Percentiles rank a stretch among this genome's conserved stretches.
Conservation (phyloP, 2,329 filamentous ascomycete genomes). For the Aspergillus floridensis region DNA sequence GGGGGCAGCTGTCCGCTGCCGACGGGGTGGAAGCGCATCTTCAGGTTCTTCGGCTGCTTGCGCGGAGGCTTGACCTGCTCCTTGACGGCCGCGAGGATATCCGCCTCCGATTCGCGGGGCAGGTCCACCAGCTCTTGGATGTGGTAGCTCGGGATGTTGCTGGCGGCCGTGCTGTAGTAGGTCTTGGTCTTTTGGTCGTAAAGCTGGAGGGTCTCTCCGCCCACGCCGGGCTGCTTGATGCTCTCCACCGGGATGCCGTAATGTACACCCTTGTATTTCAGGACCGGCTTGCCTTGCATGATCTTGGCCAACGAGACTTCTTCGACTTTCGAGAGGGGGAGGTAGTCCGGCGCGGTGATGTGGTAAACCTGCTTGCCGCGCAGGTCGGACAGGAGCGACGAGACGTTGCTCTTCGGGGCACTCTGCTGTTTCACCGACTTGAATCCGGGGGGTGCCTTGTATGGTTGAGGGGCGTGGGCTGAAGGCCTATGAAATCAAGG, state of each 20-base stretch:
- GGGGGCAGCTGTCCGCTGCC: conserved; percentile 34
- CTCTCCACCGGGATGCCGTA: conserved; percentile 41
- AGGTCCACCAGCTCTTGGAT: conserved; percentile 38
- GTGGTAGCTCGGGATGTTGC: conserved; percentile 34
- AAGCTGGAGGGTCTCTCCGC: conserved; percentile 35
- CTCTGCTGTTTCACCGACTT: conserved; percentile 35
- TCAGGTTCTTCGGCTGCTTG: conserved; percentile 43
- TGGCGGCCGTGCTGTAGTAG: conserved; percentile 28
- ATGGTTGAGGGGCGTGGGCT: conserved; percentile 34
- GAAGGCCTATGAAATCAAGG: conserved; percentile 1
- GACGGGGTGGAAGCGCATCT: conserved; percentile 46
- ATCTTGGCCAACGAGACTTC: conserved; percentile 44
- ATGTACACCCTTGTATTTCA: conserved; percentile 42
- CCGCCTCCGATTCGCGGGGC: conserved; percentile 26
- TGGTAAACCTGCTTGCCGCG: conserved; percentile 49
- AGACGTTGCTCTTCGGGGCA: conserved; percentile 31
- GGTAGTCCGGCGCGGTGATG: conserved; percentile 45
- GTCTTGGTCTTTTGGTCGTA: conserved; percentile 37
- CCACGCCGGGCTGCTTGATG: conserved; percentile 26
- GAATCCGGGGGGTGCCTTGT: conserved; percentile 46
- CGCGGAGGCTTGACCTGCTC: conserved; percentile 36
- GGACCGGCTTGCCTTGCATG: conserved; percentile 40
- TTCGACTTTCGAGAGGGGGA: conserved; percentile 46
- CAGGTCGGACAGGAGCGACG: conserved; percentile 39
- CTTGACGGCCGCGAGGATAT: conserved; percentile 23